Evolutionary conservation across 1,284 basidiomycete genomes (phyloP), one percentile per base, ranked within the genome.

Genomic region (Tetrapyrgos nigripes): DNA sequence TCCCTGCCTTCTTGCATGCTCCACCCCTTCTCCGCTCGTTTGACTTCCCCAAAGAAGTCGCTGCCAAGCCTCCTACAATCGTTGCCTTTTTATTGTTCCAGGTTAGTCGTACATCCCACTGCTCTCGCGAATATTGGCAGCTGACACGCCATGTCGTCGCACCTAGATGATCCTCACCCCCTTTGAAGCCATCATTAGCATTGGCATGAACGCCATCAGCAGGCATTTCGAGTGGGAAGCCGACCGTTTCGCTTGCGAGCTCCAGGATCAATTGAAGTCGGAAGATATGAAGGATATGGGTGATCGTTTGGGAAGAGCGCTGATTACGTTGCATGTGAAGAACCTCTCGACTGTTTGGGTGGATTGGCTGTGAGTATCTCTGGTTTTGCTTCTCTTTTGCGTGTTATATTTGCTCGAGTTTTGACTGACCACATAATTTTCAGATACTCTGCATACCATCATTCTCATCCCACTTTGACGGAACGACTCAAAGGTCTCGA

Each of bases 1-100:
- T 98, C 85, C 92, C 93, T 8, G 89, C 96, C 2, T 98, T 98
- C 83, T 85, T 97, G 64, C 87, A 90, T 65, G 94, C 97, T 19
- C 87, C 88, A 1, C 87, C 92, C 45, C 82, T 98, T 60, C 87
- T 97, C 56, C 78, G 84, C 24, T 87, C 95, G 1, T 98, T 98
- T 73, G 94, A 92, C 69, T 98, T 98, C 80, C 80, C 90, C 14
- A 77, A 84, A 35, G 72, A 74, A 0, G 86, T 93, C 11, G 82
- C 89, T 1, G 83, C 83, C 11, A 73, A 78, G 49, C 89, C 93
- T 10, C 96, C 96, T 1, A 92, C 94, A 51, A 88, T 97, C 61
- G 86, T 97, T 53, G 92, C 94, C 0, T 96, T 97, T 80, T 76
- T 95, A 53, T 81, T 97, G 55, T 96, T 93, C 83, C 91, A 92